These are phyloP conservation scores for Saturnispora hagleri DNA, from an alignment of 805 yeast genomes.

Conservation along the genomic window DNA sequence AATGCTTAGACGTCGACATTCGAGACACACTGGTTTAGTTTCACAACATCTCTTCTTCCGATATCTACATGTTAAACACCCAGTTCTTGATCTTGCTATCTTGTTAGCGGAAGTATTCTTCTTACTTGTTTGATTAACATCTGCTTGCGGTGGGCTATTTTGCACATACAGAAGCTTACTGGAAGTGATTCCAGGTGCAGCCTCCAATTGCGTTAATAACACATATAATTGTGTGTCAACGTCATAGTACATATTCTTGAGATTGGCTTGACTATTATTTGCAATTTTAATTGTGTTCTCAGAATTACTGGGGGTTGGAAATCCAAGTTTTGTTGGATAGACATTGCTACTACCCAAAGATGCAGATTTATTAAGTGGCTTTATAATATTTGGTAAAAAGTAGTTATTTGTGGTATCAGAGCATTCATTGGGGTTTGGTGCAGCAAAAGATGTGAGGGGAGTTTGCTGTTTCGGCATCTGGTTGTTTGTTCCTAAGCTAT, in stretches of 20 bases:
- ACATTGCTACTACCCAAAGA: too few species aligned
- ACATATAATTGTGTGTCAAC: not conserved
- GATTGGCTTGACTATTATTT: not conserved
- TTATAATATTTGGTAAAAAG: not conserved
- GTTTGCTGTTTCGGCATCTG: not conserved
- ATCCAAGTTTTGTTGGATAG: not conserved
- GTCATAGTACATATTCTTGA: not conserved
- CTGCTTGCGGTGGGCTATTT: too few species aligned
- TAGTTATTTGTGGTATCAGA: not conserved
- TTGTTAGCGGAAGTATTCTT: slow-evolving; percentile 13
- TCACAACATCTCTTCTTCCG: slow-evolving; percentile 77
- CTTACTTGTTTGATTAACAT: not conserved
- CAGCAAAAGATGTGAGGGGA: not conserved
- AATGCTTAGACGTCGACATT: slow-evolving; percentile 56
- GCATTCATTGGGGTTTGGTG: not conserved
- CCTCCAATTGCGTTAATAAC: not conserved
- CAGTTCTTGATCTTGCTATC: slow-evolving; percentile 53
- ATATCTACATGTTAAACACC: slow-evolving; percentile 70
- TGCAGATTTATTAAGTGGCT: not conserved
- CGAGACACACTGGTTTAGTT: slow-evolving; percentile 53
- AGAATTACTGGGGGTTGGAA: not conserved
- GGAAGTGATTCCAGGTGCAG: not conserved
- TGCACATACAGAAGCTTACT: not conserved
- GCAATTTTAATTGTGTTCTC: not conserved
- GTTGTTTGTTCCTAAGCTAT: not conserved